Base-by-base conservation (phyloP, 129 eudicot genomes). In the Flaveria brownii region DNA sequence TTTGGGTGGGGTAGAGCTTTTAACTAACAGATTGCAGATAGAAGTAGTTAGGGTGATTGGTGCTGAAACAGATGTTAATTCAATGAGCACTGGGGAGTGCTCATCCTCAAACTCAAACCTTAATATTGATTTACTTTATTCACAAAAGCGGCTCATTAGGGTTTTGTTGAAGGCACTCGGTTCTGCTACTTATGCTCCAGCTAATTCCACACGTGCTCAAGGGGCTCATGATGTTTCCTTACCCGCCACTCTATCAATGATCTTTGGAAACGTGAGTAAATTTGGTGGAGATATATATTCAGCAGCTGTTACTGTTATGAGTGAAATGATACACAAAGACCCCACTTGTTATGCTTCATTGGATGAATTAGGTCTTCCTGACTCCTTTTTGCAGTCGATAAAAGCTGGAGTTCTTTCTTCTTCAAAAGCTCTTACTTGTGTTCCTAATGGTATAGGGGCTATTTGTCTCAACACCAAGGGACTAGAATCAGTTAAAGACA, bases 271-370 rank as follows among this genome's bases (percentile, higher is more conserved):
- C 72, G 88, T 86, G 77, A 88, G 86, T 62, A 89, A 86, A 18
- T 95, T 95, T 85, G 99, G 99, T 50, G 99, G 96, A 14, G 99
- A 89, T 41, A 85, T 95, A 41, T 95, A 89, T 78, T 95, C 92
- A 43, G 84, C 97, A 9, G 89, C 94, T 57, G 99, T 91, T 74
- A 95, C 99, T 65, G 89, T 95, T 36, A 95, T 95, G 99, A 91
- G 94, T 75, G 99, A 95, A 83, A 87, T 91, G 82, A 92, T 95
- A 75, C 99, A 95, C 77, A 95, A 91, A 83, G 99, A 95, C 78
- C 99, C 99, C 4, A 95, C 99, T 12, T 87, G 94, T 80, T 95
- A 86, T 66, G 80, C 86, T 83, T 84, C 84, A 39, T 81, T 95
- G 84, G 91, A 89, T 80, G 99, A 91, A 62, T 80, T 85, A 82